Evolutionary conservation across 176 grass and related monocot species (phyloP).

Genomic region (sorghum (Sorghum bicolor)): Sorghum_bicolor_NCBIv3 NC_012872.2:9084001-9084500

Average conservation of each 20-base stretch:
- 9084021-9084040: constrained; percentile 45
- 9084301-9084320: constrained; percentile 42
- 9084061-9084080: constrained; percentile 26
- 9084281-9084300: constrained; percentile 48
- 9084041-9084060: constrained; percentile 35
- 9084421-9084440: no score
- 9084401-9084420: no score
- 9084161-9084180: neutral
- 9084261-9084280: constrained; percentile 44
- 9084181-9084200: neutral
- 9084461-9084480: no score
- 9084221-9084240: constrained; percentile 29
- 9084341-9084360: no score
- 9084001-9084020: constrained; percentile 25
- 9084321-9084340: neutral
- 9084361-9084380: no score
- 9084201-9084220: neutral
- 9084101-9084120: neutral
- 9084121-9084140: neutral
- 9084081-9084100: no score
- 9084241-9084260: constrained; percentile 52
- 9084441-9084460: no score
- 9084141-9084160: neutral
- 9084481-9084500: no score
- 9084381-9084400: no score